Conservation (phyloP, 1,284 basidiomycete species). For the Leccinum laetum region DNA sequence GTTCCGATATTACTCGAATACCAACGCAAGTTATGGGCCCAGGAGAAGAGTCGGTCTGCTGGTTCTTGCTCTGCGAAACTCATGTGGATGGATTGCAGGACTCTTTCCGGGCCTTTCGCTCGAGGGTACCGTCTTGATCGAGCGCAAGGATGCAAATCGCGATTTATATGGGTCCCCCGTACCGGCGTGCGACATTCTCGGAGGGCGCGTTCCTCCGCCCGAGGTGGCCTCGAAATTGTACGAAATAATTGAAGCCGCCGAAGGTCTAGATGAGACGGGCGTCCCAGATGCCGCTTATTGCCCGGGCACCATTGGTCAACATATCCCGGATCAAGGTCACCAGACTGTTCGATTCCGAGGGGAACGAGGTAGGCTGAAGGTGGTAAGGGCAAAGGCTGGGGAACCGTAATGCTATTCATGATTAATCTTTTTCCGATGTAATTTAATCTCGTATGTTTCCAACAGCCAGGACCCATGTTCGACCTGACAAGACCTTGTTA, state of each 20-base stretch:
- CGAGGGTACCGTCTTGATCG: constrained; percentile 94
- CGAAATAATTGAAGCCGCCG: constrained; percentile 92
- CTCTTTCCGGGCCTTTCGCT: constrained; percentile 95
- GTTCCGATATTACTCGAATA: constrained; percentile 85
- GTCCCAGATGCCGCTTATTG: constrained; percentile 83
- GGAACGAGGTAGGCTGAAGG: constrained; percentile 17
- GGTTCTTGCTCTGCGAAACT: constrained; percentile 2
- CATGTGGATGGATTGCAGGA: constrained; percentile 46
- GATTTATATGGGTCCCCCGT: constrained; percentile 96
- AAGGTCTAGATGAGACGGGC: constrained; percentile 77
- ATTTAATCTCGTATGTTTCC: background rate
- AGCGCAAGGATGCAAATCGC: constrained; percentile 92
- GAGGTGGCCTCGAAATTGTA: constrained; percentile 94
- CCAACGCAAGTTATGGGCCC: constrained; percentile 71
- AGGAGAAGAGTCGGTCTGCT: background rate
- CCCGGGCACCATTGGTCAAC: constrained; percentile 64
- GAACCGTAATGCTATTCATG: constrained; percentile 1
- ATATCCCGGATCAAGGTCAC: constrained; percentile 50
- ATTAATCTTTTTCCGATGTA: constrained; percentile 2
- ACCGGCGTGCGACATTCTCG: constrained; percentile 87
- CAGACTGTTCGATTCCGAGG: constrained; percentile 74
- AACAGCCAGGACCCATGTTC: constrained; percentile 16
- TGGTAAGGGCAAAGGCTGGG: background rate
- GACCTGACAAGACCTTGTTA: background rate
- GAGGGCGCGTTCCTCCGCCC: constrained; percentile 92